phyloP scores from a whole-genome alignment of 352 stramenopile species.

The Globisporangium yorkense region DNA sequence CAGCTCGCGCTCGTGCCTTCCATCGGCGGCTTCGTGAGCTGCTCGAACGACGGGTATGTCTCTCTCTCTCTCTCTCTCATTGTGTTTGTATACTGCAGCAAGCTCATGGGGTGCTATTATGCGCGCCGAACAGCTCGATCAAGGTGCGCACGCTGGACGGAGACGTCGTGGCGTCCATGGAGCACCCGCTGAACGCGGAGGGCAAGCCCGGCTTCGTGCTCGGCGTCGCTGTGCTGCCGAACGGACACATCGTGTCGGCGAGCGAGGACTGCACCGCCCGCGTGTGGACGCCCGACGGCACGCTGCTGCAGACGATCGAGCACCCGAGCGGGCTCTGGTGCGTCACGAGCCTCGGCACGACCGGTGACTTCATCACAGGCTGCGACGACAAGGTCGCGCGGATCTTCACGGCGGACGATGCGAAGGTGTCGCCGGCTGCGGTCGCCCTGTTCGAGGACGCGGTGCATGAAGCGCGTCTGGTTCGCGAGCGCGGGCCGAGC shows the following conservation, averaged over 20 bases:
- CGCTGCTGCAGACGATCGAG: conserved; percentile 69
- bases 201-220: conserved; percentile 83
- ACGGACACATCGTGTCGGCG: conserved; percentile 57
- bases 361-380: conserved; percentile 90
- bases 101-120: background rate
- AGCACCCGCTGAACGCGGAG: conserved; percentile 73
- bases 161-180: conserved; percentile 51
- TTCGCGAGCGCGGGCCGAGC: conserved; percentile 76
- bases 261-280: conserved; percentile 82
- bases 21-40: conserved; percentile 76
- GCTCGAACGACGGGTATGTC: conserved; percentile 72
- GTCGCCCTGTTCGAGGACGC: conserved; percentile 60
- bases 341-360: conserved; percentile 57
- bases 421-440: conserved; percentile 57
- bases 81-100: too few relatives aligned
- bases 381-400: conserved; percentile 92
- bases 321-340: conserved; percentile 86
- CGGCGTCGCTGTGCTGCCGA: conserved; percentile 52
- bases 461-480: conserved; percentile 47
- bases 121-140: conserved; percentile 28
- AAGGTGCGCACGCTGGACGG: conserved; percentile 64
- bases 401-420: conserved; percentile 85
- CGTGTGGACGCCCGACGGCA: conserved; percentile 58
- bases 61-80: too few relatives aligned
- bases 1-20: conserved; percentile 58